Conservation (phyloP, 768 basidiomycete species). For the Lentinus brumalis region DNA sequence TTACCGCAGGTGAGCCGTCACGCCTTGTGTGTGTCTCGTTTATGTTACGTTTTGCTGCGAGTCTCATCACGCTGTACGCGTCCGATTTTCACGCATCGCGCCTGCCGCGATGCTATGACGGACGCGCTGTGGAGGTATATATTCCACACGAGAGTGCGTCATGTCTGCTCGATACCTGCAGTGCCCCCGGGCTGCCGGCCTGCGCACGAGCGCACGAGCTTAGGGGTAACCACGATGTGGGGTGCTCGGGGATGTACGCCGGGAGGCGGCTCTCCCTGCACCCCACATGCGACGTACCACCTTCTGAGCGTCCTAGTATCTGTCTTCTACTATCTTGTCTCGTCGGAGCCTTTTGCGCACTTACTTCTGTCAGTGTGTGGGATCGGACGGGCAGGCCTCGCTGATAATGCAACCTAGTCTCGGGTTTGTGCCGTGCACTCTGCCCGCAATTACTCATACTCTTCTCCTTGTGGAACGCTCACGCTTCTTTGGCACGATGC, state of each 20-base stretch:
- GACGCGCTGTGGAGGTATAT: not conserved
- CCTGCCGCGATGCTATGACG: not conserved
- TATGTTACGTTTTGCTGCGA: too few relatives aligned
- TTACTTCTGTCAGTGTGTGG: too few relatives aligned
- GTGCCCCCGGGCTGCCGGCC: not conserved
- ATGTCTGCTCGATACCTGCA: slow-evolving; percentile 10
- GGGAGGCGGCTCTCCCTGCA: not conserved
- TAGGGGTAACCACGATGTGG: slow-evolving; percentile 10
- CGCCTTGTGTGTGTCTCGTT: not conserved
- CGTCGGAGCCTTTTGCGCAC: too few relatives aligned
- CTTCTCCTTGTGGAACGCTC: too few relatives aligned
- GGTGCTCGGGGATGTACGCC: not conserved
- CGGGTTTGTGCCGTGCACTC: too few relatives aligned
- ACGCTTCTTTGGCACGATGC: too few relatives aligned
- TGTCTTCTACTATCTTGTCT: too few relatives aligned
- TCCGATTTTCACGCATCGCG: slow-evolving; percentile 12
- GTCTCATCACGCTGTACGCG: not conserved
- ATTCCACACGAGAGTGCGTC: not conserved
- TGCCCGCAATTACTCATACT: too few relatives aligned
- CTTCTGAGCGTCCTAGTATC: not conserved
- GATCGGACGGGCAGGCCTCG: too few relatives aligned
- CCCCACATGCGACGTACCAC: not conserved
- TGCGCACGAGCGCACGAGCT: not conserved
- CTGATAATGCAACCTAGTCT: too few relatives aligned
- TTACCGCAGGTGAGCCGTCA: slow-evolving; percentile 59